Conservation (phyloP, 1,139 yeast genomes). For the Oligophagozyma castellii region DNA sequence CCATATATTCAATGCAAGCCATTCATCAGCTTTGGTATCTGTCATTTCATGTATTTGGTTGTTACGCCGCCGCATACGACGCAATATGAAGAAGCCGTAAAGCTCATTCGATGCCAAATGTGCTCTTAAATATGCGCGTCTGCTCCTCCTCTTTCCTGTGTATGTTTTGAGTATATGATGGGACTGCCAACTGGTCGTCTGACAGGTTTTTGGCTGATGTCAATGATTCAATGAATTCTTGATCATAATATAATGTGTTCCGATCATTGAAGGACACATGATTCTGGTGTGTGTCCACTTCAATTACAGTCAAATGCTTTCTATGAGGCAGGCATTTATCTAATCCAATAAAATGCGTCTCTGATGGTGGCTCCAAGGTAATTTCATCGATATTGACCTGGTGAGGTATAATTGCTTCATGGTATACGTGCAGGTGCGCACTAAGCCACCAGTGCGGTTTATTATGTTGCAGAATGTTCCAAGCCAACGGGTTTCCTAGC, state of each 20-base stretch:
- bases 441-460: conserved; percentile 72
- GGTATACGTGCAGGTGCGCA: conserved; percentile 77
- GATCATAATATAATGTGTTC: conserved; percentile 25
- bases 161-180: conserved; percentile 5
- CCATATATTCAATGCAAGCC: no score
- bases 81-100: no score
- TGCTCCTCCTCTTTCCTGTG: conserved; percentile 8
- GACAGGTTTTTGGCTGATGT: not conserved
- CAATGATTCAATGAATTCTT: conserved; percentile 35
- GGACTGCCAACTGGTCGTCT: no score
- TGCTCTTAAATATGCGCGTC: conserved; percentile 6
- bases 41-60: no score
- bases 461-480: conserved; percentile 37
- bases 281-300: conserved; percentile 26
- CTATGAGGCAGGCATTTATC: conserved; percentile 71
- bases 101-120: no score
- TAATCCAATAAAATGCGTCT: conserved; percentile 58
- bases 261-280: conserved; percentile 12
- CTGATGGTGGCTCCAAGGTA: conserved; percentile 12
- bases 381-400: conserved; percentile 29
- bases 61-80: no score
- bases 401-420: conserved; percentile 40
- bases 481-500: conserved; percentile 69
- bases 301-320: conserved; percentile 34
- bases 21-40: no score